Evolutionary conservation across 345 rosid species (phyloP).

Genomic region (Bruguiera gymnorhiza): DNA sequence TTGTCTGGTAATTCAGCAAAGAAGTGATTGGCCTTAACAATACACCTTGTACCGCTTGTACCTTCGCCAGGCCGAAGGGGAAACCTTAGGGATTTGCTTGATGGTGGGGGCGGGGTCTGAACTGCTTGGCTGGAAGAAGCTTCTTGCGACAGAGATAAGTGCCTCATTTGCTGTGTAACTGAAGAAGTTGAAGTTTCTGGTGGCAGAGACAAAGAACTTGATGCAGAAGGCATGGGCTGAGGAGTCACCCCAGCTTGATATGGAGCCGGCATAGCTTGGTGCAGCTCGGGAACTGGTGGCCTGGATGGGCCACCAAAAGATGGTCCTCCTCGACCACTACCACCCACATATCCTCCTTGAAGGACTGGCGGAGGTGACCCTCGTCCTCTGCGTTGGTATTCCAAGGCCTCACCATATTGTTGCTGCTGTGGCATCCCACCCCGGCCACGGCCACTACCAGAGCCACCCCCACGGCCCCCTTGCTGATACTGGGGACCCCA

Average conservation of each 20-base stretch:
- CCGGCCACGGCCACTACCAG: constrained; percentile 46
- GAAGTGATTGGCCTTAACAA: constrained; percentile 95
- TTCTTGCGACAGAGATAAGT: constrained; percentile 52
- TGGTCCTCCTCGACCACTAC: constrained; percentile 51
- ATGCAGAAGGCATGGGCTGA: constrained; percentile 53
- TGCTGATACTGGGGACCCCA: constrained; percentile 59
- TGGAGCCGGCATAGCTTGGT: constrained; percentile 82
- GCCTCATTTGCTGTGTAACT: constrained; percentile 43
- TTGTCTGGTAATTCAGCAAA: constrained; percentile 86
- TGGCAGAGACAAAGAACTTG: constrained; percentile 47
- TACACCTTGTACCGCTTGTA: constrained; percentile 51
- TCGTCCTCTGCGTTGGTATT: constrained; percentile 75
- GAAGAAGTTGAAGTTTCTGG: constrained; percentile 38
- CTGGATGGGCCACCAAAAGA: constrained; percentile 56
- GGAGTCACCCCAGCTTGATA: constrained; percentile 52
- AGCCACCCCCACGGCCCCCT: constrained; percentile 49
- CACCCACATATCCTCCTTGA: constrained; percentile 48
- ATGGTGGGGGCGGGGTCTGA: constrained; percentile 57
- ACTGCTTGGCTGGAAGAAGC: constrained; percentile 46
- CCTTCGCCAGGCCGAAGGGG: constrained; percentile 89
- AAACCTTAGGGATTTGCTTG: constrained; percentile 74
- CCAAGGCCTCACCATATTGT: constrained; percentile 50
- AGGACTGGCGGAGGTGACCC: constrained; percentile 64
- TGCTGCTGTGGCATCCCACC: constrained; percentile 56
- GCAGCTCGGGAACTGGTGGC: constrained; percentile 88